phyloP scores from a whole-genome alignment of 352 stramenopile species.

The Globisporangium yorkense region DNA sequence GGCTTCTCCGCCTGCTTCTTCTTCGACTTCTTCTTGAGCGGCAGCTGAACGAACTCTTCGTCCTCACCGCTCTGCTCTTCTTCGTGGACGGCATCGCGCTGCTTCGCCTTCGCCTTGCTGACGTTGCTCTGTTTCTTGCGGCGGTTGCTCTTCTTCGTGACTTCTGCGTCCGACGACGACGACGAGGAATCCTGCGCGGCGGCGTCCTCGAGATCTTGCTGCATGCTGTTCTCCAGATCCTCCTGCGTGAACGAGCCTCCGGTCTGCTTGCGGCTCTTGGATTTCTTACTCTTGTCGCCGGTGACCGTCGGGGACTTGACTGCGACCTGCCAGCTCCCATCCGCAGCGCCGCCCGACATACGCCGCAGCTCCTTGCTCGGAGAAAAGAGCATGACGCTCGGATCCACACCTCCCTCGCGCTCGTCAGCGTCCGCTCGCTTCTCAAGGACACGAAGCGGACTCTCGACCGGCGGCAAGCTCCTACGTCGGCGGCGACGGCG shows the following conservation, averaged over 20 bases:
- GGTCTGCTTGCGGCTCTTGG: conserved; percentile 11
- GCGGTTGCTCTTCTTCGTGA: conserved; percentile 12
- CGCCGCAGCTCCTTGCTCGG: conserved; percentile 30
- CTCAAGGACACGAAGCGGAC: conserved; percentile 25
- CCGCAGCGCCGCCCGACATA: conserved; percentile 10
- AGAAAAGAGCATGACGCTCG: conserved; percentile 39
- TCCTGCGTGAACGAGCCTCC: conserved; percentile 33
- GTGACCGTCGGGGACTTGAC: conserved; percentile 48
- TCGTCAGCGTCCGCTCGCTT: conserved; percentile 31
- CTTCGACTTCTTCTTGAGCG: conserved; percentile 46
- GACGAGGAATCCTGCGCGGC: conserved; percentile 14
- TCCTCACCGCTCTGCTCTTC: conserved; percentile 14
- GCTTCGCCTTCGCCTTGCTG: conserved; percentile 9
- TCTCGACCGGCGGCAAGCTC: conserved; percentile 43
- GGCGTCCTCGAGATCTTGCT: conserved; percentile 42
- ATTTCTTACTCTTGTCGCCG: conserved; percentile 11
- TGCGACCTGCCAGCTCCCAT: conserved; percentile 44
- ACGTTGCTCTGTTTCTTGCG: conserved; percentile 9
- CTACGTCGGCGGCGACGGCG: conserved; percentile 25
- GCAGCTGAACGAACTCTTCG: conserved; percentile 27
- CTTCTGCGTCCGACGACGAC: conserved; percentile 9
- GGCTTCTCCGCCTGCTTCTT: conserved; percentile 16
- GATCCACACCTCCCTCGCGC: conserved; percentile 2
- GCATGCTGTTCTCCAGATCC: conserved; percentile 57
- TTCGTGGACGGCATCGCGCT: not conserved